Evolutionary conservation across 352 stramenopile genomes (phyloP), one percentile per base, ranked within the genome.

Genomic region (Phytophthora sansomeana): DNA sequence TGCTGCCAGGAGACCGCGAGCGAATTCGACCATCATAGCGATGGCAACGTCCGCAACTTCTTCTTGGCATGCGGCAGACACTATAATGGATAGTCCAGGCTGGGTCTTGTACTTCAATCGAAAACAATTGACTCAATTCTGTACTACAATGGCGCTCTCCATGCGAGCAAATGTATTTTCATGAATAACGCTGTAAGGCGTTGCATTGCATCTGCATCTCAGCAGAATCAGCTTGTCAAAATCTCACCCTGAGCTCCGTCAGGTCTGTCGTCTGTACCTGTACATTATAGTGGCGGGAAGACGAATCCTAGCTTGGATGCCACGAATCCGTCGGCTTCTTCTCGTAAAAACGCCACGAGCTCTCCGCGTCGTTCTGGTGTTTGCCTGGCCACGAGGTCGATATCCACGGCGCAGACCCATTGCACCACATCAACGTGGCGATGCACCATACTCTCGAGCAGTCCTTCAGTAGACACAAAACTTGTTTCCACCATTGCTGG

Each of bases 361-460:
- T 73, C 69, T 61, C 43, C 53, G 16, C 69, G 69, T 17, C 63
- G 38, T 61, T 19, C 17, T 35, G 54, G 14, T 19, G 65, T 72
- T 42, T 74, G 64, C 17, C 48, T 53, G n/a, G 36, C 56, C 10
- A 77, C 69, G 5, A 74, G 46, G 5, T 67, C 52, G 19, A 73
- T 49, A 17, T 75, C 69, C 10, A 65, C 63, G 0, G 56, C 67
- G 29, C 67, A 69, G 35, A 75, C 42, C 67, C 67, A 80, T 41
- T 74, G 70, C 26, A 82, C 58, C 35, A 82, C 71, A 26, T 82
- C 70, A 14, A 82, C 60, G 19, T 80, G 63, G 14, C 72, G 66
- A 21, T 75, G 72, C 1, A 64, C 54, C 46, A 82, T 72, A 1
- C 63, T 63, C 17, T 67, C 16, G 17, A 69, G 28, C 6, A 78